These are phyloP conservation scores for Pugionium cornutum DNA, from an alignment of 345 rosid species.

Conservation along the genomic window DNA sequence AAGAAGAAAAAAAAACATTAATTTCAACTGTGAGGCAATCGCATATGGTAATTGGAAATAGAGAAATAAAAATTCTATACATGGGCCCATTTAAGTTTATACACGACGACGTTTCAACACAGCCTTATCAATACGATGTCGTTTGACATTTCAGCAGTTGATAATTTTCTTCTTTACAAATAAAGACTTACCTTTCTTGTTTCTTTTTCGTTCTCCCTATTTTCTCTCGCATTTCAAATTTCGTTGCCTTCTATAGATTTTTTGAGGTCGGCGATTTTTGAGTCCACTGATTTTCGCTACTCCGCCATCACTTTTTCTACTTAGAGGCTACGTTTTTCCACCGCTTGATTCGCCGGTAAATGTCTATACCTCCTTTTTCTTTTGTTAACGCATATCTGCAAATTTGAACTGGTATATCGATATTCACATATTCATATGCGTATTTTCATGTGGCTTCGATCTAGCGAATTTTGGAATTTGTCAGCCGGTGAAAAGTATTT, in stretches of 20 bases:
- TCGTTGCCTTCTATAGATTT: constrained; percentile 29
- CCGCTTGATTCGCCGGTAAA: constrained; percentile 36
- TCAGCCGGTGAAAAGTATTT: background rate
- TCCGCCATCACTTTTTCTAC: constrained; percentile 19
- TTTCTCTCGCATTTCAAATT: constrained; percentile 40
- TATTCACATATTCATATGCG: background rate
- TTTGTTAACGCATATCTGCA: background rate
- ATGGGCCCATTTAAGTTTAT: background rate
- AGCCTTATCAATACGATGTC: constrained; percentile 17
- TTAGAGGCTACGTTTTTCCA: constrained; percentile 13
- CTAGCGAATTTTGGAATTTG: background rate
- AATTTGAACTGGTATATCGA: constrained; percentile 7
- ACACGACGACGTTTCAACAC: constrained; percentile 6
- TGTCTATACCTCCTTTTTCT: background rate
- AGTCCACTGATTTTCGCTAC: constrained; percentile 26
- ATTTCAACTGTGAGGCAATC: constrained; percentile 35
- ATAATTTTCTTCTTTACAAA: background rate
- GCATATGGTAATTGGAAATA: constrained; percentile 38
- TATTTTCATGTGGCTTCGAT: constrained; percentile 2
- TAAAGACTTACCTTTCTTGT: background rate
- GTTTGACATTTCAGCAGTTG: constrained; percentile 25
- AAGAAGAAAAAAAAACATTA: constrained; percentile 27
- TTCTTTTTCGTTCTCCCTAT: constrained; percentile 18
- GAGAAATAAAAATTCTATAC: constrained; percentile 21
- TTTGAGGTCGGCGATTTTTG: constrained; percentile 1